Evolutionary conservation across 805 yeast genomes (phyloP), one percentile per base, ranked within the genome.

Genomic region (Peterozyma toletana): DNA sequence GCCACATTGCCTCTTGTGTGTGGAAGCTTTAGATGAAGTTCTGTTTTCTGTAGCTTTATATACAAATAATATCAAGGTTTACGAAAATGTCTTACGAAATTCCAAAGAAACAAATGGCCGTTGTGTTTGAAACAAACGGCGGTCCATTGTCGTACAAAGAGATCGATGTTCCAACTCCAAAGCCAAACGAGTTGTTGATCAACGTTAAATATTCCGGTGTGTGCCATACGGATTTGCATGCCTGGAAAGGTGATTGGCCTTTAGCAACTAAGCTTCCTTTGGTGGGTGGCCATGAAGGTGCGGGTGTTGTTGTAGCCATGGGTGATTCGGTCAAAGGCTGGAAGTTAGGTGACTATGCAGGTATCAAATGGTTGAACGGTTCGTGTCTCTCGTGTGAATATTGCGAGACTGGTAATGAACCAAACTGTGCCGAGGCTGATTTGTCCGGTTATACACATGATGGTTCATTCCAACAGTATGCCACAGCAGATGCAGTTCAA

Each of bases 221-320:
- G 46, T 80, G 86, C 60, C 86, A 80, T 69, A 79, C 86, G 27
- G 86, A 80, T 59, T 73, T 80, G 60, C 86, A 80, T 65, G 86
- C 86, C 36, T 78, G 83, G 83, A 75, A 77, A 57, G 83, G 83
- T 56, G 84, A 78, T 58, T 78, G 83, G 84, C 79, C 85, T 47
- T 69, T 80, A 65, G 73, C 63, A 57, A 67, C 57, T 60, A 72
- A 57, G 68, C 66, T 78, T 53, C 85, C 84, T 36, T 67, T 79
- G 53, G 82, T 79, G 38, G 86, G 86, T 54, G 86, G 86, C 57
- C 86, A 79, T 63, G 86, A 79, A 64, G 86, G 86, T 69, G 83
- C 84, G 39, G 85, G 86, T 64, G 72, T 75, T 33, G 86, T 79
- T 50, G 86, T 79, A 48, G 83, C 74, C 41, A 65, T 70, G 60